Percentiles rank a stretch among this genome's conserved stretches.
These are phyloP conservation scores for Stellera chamaejasme DNA, from an alignment of 345 rosid species.

Conservation along the genomic window DNA sequence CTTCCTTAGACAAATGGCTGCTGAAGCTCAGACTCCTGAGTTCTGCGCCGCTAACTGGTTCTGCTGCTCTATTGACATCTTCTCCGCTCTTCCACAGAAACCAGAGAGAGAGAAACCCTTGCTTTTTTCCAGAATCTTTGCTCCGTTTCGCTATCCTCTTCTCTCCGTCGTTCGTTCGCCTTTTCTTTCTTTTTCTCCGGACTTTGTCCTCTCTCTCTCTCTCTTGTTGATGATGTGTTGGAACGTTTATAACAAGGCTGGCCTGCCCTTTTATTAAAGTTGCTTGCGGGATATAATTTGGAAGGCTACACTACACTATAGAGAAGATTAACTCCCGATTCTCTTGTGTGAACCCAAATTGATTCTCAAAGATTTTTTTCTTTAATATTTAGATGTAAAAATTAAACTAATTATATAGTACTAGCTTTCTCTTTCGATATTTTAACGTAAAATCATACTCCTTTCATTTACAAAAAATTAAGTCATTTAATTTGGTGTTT, in stretches of 20 bases:
- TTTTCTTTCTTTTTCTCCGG: constrained; percentile 13
- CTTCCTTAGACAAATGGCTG: constrained; percentile 83
- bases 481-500: too few relatives aligned
- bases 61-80: constrained; percentile 42
- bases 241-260: constrained; percentile 19
- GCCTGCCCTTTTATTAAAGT: constrained; percentile 1
- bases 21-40: constrained; percentile 80
- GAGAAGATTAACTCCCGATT: background rate
- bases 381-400: too few relatives aligned
- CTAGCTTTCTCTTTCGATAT: too few relatives aligned
- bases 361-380: too few relatives aligned
- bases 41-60: constrained; percentile 50
- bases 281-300: background rate
- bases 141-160: constrained; percentile 10
- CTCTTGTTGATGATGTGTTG: constrained; percentile 1
- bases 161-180: background rate
- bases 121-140: constrained; percentile 21
- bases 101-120: constrained; percentile 18
- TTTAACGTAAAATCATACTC: too few relatives aligned
- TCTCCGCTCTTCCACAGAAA: constrained; percentile 17
- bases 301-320: background rate
- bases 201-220: constrained; percentile 9
- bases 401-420: too few relatives aligned
- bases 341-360: constrained; percentile 2
- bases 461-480: too few relatives aligned